A percentile compares a stretch with the other conserved stretches of the same genome.
Conservation (phyloP, 73 alveolate genomes). For the Paramecium biaurelia region DNA sequence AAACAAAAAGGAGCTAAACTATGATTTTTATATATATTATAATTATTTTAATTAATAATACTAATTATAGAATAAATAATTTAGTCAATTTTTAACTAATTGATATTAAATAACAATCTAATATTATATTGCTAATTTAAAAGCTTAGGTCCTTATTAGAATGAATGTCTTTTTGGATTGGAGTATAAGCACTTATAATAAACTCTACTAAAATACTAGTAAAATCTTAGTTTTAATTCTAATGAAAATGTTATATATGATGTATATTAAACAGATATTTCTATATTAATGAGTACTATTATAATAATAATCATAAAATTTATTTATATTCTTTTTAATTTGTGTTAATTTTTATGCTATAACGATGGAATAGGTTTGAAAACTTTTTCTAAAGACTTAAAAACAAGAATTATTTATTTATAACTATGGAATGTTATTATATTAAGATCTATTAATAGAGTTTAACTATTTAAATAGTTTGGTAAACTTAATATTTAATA, state of each 20-base stretch:
- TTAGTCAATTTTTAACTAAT: not conserved
- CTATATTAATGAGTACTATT: no score
- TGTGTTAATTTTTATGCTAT: not conserved
- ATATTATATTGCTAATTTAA: no score
- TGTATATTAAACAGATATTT: not conserved
- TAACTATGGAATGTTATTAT: no score
- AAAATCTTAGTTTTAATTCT: no score
- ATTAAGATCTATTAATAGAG: not conserved
- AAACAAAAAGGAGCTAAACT: not conserved
- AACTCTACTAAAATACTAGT: not conserved
- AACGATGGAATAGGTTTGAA: not conserved
- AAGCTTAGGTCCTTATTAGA: not conserved
- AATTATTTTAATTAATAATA: not conserved
- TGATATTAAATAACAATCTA: not conserved
- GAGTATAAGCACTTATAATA: not conserved
- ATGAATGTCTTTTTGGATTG: not conserved
- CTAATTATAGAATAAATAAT: not conserved
- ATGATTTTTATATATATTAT: not conserved
- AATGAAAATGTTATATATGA: not conserved
- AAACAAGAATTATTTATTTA: no score
- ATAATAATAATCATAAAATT: no score
- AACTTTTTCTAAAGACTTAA: no score
- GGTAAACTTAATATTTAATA: not conserved
- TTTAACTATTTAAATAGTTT: not conserved
- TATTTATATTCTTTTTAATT: not conserved